These are phyloP conservation scores for Marchantia paleacea DNA, from an alignment of 225 moss, liverwort and hornwort genomes.

Conservation along the genomic window DNA sequence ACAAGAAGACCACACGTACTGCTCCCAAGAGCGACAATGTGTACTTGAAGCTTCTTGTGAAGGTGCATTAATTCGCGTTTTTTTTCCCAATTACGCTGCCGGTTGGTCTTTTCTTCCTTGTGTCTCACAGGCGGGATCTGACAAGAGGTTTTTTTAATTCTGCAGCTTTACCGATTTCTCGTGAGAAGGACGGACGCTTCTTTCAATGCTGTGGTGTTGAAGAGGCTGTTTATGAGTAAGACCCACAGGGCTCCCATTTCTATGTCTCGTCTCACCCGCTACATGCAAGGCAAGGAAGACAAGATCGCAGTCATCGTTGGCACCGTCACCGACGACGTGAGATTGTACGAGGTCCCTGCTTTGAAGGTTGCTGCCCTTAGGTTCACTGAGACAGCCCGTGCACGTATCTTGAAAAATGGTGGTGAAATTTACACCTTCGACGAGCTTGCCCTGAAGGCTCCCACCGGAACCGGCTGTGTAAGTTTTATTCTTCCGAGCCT, in stretches of 20 bases:
- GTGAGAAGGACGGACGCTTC: constrained; percentile 85
- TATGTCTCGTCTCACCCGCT: constrained; percentile 67
- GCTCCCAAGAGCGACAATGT: constrained; percentile 85
- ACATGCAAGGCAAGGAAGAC: constrained; percentile 77
- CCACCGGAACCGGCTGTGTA: constrained; percentile 67
- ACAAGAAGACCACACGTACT: constrained; percentile 94
- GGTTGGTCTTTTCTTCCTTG: background rate
- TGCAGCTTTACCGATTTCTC: constrained; percentile 76
- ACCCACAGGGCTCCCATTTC: constrained; percentile 72
- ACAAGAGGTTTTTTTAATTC: background rate
- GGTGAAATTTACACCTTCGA: constrained; percentile 82
- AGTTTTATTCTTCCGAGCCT: background rate
- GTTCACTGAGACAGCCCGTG: constrained; percentile 76
- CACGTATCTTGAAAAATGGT: constrained; percentile 74
- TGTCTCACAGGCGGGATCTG: background rate
- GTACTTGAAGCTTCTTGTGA: constrained; percentile 88
- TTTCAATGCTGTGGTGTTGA: constrained; percentile 72
- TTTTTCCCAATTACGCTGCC: no score
- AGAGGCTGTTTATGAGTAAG: constrained; percentile 78
- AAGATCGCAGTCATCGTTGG: constrained; percentile 69
- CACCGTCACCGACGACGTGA: constrained; percentile 66
- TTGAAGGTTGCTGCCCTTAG: constrained; percentile 75
- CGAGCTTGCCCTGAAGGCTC: constrained; percentile 81
- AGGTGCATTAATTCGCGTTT: constrained; percentile 11
- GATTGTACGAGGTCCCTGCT: constrained; percentile 66